phyloP scores from a whole-genome alignment of 2,329 filamentous ascomycete genomes.

The Colletotrichum salicis region DNA sequence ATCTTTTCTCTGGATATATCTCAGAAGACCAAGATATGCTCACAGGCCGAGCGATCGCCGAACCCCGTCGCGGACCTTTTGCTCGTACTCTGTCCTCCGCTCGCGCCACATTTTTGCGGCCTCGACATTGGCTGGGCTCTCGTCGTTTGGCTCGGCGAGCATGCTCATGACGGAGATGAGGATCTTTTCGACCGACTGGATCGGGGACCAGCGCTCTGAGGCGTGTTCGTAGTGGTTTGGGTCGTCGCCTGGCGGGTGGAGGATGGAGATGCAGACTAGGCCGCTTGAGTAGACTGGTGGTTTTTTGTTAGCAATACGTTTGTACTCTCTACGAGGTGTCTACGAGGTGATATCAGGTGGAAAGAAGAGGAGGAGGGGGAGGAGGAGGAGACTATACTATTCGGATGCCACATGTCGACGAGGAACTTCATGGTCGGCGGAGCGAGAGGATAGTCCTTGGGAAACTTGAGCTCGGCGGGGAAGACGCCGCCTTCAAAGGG shows the following conservation, averaged over 20 bases:
- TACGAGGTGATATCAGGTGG: neutral
- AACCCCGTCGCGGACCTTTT: conserved; percentile 84
- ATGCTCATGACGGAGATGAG: conserved; percentile 98
- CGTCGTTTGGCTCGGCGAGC: conserved; percentile 96
- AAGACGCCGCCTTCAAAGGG: conserved; percentile 97
- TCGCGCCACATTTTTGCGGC: conserved; percentile 97
- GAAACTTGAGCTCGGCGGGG: conserved; percentile 93
- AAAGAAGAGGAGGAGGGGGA: no score
- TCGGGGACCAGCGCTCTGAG: conserved; percentile 94
- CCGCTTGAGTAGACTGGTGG: conserved; percentile 85
- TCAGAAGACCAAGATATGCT: conserved; percentile 29
- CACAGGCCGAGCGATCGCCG: conserved; percentile 80
- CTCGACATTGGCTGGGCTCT: conserved; percentile 95
- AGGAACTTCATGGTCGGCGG: conserved; percentile 97
- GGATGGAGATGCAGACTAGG: conserved; percentile 96
- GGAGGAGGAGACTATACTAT: conserved; percentile 67
- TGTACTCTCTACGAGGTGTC: no score
- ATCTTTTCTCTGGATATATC: neutral
- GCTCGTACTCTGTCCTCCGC: conserved; percentile 83
- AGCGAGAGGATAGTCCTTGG: conserved; percentile 95
- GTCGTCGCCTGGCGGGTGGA: conserved; percentile 95
- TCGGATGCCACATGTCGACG: conserved; percentile 95
- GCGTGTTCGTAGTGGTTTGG: conserved; percentile 98
- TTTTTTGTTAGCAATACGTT: neutral
- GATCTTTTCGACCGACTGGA: conserved; percentile 98